Evolutionary conservation across 306 rosid genomes (phyloP).

Genomic region (Lathyrus tuberosus): DNA sequence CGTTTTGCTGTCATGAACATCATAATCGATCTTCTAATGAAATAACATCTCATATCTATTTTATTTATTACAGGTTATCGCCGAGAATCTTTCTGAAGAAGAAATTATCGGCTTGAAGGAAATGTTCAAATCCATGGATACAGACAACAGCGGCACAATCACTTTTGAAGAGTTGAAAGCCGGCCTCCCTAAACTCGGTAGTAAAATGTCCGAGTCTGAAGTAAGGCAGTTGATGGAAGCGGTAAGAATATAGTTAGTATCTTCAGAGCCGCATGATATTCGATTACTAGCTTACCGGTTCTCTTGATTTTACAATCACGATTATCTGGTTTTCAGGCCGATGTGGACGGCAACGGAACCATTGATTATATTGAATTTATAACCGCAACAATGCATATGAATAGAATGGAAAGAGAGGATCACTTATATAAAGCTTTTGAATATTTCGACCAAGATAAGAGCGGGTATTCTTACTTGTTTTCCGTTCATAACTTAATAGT

Average conservation of each 20-base stretch:
- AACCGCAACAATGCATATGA: constrained; percentile 96
- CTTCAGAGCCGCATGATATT: constrained; percentile 9
- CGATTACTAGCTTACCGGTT: constrained; percentile 16
- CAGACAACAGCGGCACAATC: constrained; percentile 96
- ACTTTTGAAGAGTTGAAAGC: constrained; percentile 94
- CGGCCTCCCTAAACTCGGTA: constrained; percentile 92
- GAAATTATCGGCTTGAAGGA: constrained; percentile 97
- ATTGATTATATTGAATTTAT: constrained; percentile 93
- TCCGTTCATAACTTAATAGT: neutral
- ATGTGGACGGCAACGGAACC: constrained; percentile 92
- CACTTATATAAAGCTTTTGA: constrained; percentile 90
- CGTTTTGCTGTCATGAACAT: constrained; percentile 20
- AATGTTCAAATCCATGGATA: constrained; percentile 98
- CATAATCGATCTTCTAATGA: constrained; percentile 5
- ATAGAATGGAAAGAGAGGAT: constrained; percentile 93
- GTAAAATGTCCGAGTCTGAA: constrained; percentile 94
- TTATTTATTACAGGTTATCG: constrained; percentile 69
- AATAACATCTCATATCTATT: constrained; percentile 12
- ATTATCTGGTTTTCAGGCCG: constrained; percentile 70
- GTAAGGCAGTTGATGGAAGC: constrained; percentile 96
- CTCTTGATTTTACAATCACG: constrained; percentile 30
- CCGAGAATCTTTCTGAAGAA: constrained; percentile 97
- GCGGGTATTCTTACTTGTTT: constrained; percentile 67
- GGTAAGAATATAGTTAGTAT: constrained; percentile 47
- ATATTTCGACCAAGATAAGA: constrained; percentile 84